Evolutionary conservation across 2,329 filamentous ascomycete species (phyloP).

Genomic region (Colletotrichum tabaci): DNA sequence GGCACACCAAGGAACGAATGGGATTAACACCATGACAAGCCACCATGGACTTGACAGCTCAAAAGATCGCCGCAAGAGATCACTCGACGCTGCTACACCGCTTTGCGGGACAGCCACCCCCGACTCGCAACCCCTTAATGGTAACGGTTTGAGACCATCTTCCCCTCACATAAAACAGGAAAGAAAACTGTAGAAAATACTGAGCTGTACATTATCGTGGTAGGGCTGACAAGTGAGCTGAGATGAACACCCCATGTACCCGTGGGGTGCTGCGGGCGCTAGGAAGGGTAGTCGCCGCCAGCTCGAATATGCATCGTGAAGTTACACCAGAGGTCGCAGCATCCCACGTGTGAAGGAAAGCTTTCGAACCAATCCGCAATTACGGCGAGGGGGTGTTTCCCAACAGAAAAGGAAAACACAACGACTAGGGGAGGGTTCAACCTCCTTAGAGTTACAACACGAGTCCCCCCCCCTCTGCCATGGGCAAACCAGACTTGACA

Average conservation of each 20-base stretch:
- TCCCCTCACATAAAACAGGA: not conserved
- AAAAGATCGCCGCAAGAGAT: not conserved
- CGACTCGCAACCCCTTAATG: not conserved
- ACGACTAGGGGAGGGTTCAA: conserved; percentile 8
- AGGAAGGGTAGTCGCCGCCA: conserved; percentile 1
- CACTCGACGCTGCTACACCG: not conserved
- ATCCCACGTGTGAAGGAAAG: conserved; percentile 24
- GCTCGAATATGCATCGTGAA: conserved; percentile 31
- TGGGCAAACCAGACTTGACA: conserved; percentile 9
- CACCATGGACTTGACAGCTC: not conserved
- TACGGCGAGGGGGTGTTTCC: not conserved
- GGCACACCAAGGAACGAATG: not conserved
- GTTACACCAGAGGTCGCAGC: conserved; percentile 30
- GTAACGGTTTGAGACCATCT: not conserved
- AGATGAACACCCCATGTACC: conserved; percentile 40
- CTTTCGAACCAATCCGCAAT: conserved; percentile 28
- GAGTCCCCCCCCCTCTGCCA: not conserved
- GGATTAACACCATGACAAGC: not conserved
- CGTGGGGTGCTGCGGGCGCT: conserved; percentile 36
- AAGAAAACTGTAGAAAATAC: conserved; percentile 22
- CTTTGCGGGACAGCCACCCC: not conserved
- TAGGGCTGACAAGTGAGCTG: conserved; percentile 40
- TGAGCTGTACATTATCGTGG: conserved; percentile 38
- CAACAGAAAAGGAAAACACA: conserved; percentile 7
- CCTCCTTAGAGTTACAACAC: not conserved